Percentiles rank a stretch among this genome's conserved stretches.
Conservation (phyloP, 768 basidiomycete genomes). For the Nevesoporus exiguus region DNA sequence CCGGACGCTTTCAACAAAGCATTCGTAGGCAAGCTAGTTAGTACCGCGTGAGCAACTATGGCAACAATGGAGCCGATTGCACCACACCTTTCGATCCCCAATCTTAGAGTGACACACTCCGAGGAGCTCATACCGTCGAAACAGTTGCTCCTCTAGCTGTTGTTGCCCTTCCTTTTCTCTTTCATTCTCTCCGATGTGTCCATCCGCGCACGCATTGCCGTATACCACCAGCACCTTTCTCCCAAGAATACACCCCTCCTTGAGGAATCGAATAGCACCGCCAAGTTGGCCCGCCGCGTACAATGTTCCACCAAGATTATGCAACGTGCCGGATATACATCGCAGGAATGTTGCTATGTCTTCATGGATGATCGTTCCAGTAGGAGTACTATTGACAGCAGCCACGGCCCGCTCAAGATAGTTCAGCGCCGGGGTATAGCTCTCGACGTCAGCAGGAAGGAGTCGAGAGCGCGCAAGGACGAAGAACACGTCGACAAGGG, state of each 20-base stretch:
- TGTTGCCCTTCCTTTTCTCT: constrained; percentile 44
- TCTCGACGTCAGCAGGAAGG: constrained; percentile 38
- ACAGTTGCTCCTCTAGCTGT: constrained; percentile 61
- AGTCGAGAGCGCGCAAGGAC: constrained; percentile 47
- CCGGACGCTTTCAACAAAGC: constrained; percentile 49
- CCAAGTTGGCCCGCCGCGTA: constrained; percentile 63
- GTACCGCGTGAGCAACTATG: not conserved
- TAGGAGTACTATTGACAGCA: constrained; percentile 16
- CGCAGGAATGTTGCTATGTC: constrained; percentile 54
- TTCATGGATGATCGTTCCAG: constrained; percentile 8
- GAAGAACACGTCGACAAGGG: constrained; percentile 55
- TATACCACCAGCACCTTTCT: constrained; percentile 40
- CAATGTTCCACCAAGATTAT: constrained; percentile 65
- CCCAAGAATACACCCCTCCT: constrained; percentile 57
- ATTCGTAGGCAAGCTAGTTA: constrained; percentile 55
- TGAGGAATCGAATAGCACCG: constrained; percentile 64
- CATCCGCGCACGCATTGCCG: not conserved
- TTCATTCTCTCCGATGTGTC: constrained; percentile 24
- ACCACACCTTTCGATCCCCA: constrained; percentile 67
- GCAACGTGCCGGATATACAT: constrained; percentile 68
- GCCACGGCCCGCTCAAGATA: constrained; percentile 43
- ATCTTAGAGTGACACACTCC: constrained; percentile 76
- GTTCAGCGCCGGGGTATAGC: constrained; percentile 45
- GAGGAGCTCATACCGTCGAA: constrained; percentile 76
- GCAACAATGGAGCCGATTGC: not conserved